phyloP scores from a whole-genome alignment of 176 grass and related monocot species.

The Poa annua region DNA sequence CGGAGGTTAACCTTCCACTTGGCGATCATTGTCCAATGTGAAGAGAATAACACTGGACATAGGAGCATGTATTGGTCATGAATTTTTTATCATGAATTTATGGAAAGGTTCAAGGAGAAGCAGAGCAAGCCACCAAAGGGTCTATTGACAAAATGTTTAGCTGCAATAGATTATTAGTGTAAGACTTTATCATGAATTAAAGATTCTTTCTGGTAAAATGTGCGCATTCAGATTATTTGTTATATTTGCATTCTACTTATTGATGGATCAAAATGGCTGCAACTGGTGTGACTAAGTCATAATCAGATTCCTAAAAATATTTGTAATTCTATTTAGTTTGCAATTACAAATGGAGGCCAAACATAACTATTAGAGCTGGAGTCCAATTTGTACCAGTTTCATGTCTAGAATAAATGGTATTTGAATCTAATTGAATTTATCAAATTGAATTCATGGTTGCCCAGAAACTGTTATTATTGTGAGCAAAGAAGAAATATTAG shows the following conservation, averaged over 20 bases:
- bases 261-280: neutral
- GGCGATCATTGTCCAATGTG: neutral
- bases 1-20: neutral
- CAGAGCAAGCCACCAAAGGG: neutral
- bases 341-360: neutral
- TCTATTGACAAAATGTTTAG: neutral
- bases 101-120: neutral
- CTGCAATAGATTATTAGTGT: neutral
- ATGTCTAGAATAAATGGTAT: neutral
- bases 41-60: neutral
- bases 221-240: neutral
- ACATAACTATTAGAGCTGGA: neutral
- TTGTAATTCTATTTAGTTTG: neutral
- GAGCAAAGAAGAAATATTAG: neutral
- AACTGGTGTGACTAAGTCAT: neutral
- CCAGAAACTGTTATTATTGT: neutral
- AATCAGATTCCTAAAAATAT: neutral
- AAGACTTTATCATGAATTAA: neutral
- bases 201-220: neutral
- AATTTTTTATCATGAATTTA: neutral
- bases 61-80: neutral
- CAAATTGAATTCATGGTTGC: neutral
- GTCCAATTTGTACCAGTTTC: neutral
- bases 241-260: neutral
- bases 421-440: neutral